Percentiles rank a stretch among this genome's conserved stretches.
Conservation (phyloP, 139 green algal species). For the Closterium sp. region DNA sequence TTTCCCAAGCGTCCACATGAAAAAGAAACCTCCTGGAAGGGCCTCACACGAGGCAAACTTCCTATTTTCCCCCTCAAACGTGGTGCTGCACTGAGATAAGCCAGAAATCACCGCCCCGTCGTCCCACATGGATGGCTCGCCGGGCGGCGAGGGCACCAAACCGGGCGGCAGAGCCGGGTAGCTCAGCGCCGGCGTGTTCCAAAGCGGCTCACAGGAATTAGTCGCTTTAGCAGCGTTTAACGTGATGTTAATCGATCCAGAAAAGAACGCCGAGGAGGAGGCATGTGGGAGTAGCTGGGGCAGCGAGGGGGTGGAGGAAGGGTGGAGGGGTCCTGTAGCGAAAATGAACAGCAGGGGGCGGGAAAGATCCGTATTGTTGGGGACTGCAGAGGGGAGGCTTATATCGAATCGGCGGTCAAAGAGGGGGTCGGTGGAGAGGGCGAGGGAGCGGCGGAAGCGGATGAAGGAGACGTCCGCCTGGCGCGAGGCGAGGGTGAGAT, state of each 20-base stretch:
- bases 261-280: neutral
- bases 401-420: constrained; percentile 16
- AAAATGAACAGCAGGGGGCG: neutral
- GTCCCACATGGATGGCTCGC: neutral
- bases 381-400: neutral
- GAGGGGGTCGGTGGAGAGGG: neutral
- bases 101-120: neutral
- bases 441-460: neutral
- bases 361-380: neutral
- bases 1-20: constrained; percentile 21
- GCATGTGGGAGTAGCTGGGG: constrained; percentile 12
- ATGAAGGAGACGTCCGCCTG: constrained; percentile 19
- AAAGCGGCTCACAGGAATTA: neutral
- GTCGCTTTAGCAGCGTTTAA: neutral
- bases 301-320: neutral
- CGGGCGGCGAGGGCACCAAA: neutral
- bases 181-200: neutral
- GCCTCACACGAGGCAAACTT: neutral
- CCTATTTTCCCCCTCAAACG: constrained; percentile 15
- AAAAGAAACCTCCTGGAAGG: constrained; percentile 8
- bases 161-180: constrained; percentile 15
- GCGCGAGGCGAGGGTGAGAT: neutral
- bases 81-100: constrained; percentile 5
- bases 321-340: constrained; percentile 8
- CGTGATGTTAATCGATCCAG: constrained; percentile 1